Percentiles rank a stretch among this genome's conserved stretches.
Evolutionary conservation across 495 filamentous ascomycete genomes (phyloP).

Genomic region (Penicillium soppii): DNA sequence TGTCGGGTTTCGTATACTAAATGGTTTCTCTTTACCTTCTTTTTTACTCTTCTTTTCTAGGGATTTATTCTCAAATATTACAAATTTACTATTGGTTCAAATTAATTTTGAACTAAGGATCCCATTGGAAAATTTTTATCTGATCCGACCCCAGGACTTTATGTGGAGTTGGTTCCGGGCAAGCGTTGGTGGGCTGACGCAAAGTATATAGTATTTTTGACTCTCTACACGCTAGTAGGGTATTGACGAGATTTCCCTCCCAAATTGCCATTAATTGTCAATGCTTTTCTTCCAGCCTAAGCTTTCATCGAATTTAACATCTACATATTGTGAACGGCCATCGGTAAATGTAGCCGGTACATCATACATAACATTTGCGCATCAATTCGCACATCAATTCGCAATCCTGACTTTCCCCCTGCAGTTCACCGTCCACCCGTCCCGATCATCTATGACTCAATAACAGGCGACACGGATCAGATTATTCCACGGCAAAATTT

Average conservation of each 20-base stretch:
- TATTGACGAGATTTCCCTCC: neutral
- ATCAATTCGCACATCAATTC: neutral
- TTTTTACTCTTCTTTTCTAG: neutral
- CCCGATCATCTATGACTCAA: conserved; percentile 2
- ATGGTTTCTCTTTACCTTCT: neutral
- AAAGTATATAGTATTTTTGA: neutral
- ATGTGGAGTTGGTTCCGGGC: conserved; percentile 11
- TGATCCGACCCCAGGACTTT: conserved; percentile 16
- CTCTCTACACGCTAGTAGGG: conserved; percentile 12
- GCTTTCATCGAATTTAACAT: too few relatives aligned
- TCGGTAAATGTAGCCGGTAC: neutral
- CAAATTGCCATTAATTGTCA: too few relatives aligned
- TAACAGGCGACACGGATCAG: neutral
- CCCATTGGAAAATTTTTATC: conserved; percentile 20
- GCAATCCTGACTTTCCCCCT: too few relatives aligned
- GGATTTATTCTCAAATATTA: neutral
- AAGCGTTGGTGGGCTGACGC: conserved; percentile 26
- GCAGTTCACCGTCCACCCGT: conserved; percentile 1
- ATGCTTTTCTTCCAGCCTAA: too few relatives aligned
- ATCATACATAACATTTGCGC: neutral
- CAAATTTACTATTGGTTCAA: neutral
- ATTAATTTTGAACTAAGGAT: neutral
- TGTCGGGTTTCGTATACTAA: neutral
- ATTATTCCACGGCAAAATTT: neutral
- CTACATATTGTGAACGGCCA: too few relatives aligned